Percentiles rank a stretch among this genome's conserved stretches.
phyloP scores from a whole-genome alignment of 495 filamentous ascomycete genomes.

The Aspergillus coremiiformis region DNA sequence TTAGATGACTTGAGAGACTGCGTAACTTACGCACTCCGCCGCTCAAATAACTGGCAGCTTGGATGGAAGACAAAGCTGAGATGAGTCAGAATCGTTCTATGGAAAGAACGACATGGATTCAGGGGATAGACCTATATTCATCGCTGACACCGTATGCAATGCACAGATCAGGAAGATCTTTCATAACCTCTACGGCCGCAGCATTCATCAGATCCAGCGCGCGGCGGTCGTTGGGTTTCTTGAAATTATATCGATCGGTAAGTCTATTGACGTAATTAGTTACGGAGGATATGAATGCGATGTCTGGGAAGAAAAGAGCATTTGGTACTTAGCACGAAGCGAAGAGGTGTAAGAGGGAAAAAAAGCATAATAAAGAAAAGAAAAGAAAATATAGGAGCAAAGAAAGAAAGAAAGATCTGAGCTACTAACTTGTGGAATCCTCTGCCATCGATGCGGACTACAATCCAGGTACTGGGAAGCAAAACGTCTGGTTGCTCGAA shows the following conservation, averaged over 20 bases:
- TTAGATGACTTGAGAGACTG: neutral
- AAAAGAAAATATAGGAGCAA: neutral
- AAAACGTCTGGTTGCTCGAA: conserved; percentile 78
- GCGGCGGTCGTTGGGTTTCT: conserved; percentile 84
- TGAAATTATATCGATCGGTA: conserved; percentile 71
- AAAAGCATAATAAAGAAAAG: neutral
- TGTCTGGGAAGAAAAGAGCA: too few species aligned
- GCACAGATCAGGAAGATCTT: conserved; percentile 73
- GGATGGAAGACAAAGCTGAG: conserved; percentile 83
- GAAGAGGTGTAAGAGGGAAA: too few species aligned
- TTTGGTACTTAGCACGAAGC: too few species aligned
- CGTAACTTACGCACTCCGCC: conserved; percentile 62
- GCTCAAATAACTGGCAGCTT: conserved; percentile 71
- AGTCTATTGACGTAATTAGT: conserved; percentile 44
- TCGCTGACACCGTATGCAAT: conserved; percentile 91
- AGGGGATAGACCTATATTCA: conserved; percentile 64
- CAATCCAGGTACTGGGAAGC: conserved; percentile 87
- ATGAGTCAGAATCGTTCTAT: neutral
- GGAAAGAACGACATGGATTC: neutral
- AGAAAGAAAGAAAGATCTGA: neutral
- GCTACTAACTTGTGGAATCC: conserved; percentile 78
- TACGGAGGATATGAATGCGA: neutral
- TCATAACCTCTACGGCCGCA: conserved; percentile 73
- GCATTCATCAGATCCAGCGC: conserved; percentile 94
- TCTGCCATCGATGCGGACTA: conserved; percentile 85